phyloP scores from a whole-genome alignment of 2,329 filamentous ascomycete genomes.

The Xylariaceae sp. region DNA sequence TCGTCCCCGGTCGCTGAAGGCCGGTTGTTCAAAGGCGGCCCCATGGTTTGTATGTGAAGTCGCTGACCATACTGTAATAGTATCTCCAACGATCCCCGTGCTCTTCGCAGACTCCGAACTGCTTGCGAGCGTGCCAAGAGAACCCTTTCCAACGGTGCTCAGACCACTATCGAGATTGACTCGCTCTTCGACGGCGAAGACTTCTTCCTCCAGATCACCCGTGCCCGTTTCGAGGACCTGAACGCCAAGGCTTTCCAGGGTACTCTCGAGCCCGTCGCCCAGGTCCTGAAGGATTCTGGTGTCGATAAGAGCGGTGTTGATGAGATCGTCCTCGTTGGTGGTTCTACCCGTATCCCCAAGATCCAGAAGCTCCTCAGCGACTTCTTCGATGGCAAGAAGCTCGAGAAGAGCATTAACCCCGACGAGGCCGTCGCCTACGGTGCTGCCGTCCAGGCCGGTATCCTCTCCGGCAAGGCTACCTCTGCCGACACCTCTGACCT shows the following conservation, averaged over 20 bases:
- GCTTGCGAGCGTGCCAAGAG: slow-evolving; percentile 99
- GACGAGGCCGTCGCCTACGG: slow-evolving; percentile 99
- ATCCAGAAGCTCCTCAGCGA: slow-evolving; percentile 99
- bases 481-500: slow-evolving; percentile 92
- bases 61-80: slow-evolving; percentile 1
- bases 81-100: slow-evolving; percentile 77
- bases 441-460: slow-evolving; percentile 97
- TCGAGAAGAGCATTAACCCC: slow-evolving; percentile 99
- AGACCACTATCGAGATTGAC: slow-evolving; percentile 98
- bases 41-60: neutral
- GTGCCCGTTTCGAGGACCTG: slow-evolving; percentile 97
- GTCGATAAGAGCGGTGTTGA: slow-evolving; percentile 90
- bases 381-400: slow-evolving; percentile 99
- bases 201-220: slow-evolving; percentile 94
- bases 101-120: slow-evolving; percentile 90
- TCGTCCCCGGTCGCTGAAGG: too few species aligned
- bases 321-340: slow-evolving; percentile 98
- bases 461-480: slow-evolving; percentile 95
- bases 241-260: slow-evolving; percentile 93
- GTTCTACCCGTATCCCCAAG: slow-evolving; percentile 95
- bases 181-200: slow-evolving; percentile 97
- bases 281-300: slow-evolving; percentile 88
- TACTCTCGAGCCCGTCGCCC: slow-evolving; percentile 90
- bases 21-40: neutral
- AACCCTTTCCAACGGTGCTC: slow-evolving; percentile 93